Conservation (phyloP, 2,329 filamentous ascomycete species). For the Trichoderma cornu-damae region DNA sequence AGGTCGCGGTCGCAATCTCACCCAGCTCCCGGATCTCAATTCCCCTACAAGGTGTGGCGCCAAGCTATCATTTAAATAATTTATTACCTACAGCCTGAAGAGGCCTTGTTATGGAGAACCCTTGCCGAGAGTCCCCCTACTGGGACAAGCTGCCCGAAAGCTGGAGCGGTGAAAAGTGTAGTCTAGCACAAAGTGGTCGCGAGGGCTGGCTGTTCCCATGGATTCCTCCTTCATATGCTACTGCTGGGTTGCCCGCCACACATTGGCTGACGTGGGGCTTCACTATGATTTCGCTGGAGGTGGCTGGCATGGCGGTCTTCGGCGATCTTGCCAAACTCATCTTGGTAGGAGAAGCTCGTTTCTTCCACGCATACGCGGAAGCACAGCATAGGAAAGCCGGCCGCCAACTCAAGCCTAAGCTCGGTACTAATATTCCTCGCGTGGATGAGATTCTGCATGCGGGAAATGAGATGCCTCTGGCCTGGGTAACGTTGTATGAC, state of each 20-base stretch:
- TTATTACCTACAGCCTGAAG: background rate
- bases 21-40: background rate
- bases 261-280: background rate
- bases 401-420: background rate
- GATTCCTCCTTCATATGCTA: background rate
- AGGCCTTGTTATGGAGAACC: background rate
- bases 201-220: background rate
- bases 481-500: background rate
- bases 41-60: constrained; percentile 12
- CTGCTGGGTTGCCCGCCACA: background rate
- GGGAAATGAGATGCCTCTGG: background rate
- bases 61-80: constrained; percentile 8
- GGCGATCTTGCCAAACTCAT: constrained; percentile 4
- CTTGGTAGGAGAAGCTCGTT: background rate
- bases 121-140: background rate
- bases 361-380: background rate
- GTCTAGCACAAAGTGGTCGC: background rate
- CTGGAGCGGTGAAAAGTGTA: constrained; percentile 4
- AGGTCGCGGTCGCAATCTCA: background rate
- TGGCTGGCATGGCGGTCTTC: constrained; percentile 10
- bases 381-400: background rate
- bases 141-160: background rate
- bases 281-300: background rate
- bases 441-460: background rate
- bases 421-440: background rate